Conservation (phyloP, 164 flowering plant species). For the Kalanchoe fedtschenkoi region DNA sequence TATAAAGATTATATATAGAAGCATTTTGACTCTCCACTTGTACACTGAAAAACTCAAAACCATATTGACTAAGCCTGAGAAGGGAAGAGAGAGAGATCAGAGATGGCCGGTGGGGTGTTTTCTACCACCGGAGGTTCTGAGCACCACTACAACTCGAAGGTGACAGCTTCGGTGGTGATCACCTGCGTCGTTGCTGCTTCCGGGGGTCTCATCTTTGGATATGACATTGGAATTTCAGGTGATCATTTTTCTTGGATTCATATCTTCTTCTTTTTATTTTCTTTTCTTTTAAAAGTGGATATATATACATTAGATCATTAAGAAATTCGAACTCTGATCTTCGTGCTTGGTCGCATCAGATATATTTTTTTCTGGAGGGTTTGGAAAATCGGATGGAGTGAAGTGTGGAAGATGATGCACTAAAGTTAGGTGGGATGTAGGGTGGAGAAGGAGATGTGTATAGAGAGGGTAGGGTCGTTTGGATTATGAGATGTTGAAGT, state of each 20-base stretch:
- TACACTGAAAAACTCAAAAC: background rate
- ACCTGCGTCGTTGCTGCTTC: conserved; percentile 49
- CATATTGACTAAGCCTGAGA: background rate
- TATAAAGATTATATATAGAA: background rate
- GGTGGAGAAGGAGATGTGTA: background rate
- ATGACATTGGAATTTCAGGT: conserved; percentile 57
- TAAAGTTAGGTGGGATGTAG: background rate
- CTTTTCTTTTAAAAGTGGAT: background rate
- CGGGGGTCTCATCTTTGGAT: conserved; percentile 50
- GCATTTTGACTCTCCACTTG: background rate
- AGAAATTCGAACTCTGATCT: too few species aligned
- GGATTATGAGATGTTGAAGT: background rate
- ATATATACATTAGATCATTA: too few species aligned
- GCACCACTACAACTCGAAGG: conserved; percentile 10
- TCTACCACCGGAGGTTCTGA: conserved; percentile 11
- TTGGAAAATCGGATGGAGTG: too few species aligned
- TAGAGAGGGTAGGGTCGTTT: background rate
- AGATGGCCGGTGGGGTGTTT: conserved; percentile 28
- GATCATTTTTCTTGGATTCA: background rate
- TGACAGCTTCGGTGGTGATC: conserved; percentile 35
- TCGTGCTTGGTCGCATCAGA: too few species aligned
- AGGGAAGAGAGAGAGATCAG: background rate
- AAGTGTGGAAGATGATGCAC: too few species aligned
- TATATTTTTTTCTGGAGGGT: too few species aligned
- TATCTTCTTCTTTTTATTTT: background rate